Conservation (phyloP, 1,139 yeast genomes). For the Meyerozyma athensensis region DNA sequence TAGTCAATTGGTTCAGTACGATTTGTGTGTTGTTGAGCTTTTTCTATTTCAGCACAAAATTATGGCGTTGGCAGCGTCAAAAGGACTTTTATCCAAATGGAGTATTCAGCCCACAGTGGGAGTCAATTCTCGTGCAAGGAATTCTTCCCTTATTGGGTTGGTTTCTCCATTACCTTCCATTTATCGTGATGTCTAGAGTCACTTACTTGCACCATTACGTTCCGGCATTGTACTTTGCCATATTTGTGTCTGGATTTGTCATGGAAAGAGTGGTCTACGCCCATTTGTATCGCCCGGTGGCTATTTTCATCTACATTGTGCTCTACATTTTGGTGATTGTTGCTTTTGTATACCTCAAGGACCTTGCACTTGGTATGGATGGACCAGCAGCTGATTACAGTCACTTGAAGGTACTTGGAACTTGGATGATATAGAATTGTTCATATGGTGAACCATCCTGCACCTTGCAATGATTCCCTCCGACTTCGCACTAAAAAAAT, state of each 20-base stretch:
- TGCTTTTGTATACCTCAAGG: constrained; percentile 26
- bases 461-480: not conserved
- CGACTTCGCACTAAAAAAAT: constrained; percentile 3
- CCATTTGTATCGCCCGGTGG: constrained; percentile 11
- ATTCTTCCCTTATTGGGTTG: constrained; percentile 29
- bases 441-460: too few species aligned
- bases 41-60: constrained; percentile 15
- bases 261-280: constrained; percentile 25
- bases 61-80: constrained; percentile 35
- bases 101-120: constrained; percentile 19
- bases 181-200: constrained; percentile 31
- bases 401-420: constrained; percentile 22
- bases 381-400: constrained; percentile 20
- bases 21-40: constrained; percentile 18
- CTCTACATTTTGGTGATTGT: constrained; percentile 22
- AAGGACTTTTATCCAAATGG: constrained; percentile 10
- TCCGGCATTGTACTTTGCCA: constrained; percentile 33
- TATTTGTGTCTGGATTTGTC: constrained; percentile 29
- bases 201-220: constrained; percentile 34
- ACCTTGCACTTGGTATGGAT: constrained; percentile 32
- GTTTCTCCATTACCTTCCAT: constrained; percentile 30
- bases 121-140: constrained; percentile 24
- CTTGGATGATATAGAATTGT: constrained; percentile 31
- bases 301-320: constrained; percentile 13
- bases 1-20: constrained; percentile 59